Conservation (phyloP, 2,329 filamentous ascomycete genomes). For the Fusarium ramigenum region DNA sequence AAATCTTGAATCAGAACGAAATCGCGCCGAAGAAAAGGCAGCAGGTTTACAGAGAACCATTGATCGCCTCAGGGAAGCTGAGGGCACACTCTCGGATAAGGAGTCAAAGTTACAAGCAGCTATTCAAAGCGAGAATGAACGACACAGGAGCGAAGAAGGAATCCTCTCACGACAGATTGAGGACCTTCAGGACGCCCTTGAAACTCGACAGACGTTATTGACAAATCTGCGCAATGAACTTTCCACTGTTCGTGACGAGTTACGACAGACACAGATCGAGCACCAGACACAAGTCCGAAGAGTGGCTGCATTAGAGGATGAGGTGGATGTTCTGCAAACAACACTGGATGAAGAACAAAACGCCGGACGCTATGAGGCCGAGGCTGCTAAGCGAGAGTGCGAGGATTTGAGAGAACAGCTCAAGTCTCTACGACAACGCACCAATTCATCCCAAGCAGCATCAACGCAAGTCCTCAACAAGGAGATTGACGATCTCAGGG, state of each 20-base stretch:
- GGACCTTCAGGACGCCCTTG: conserved; percentile 76
- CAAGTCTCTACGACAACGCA: conserved; percentile 43
- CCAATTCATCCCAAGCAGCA: conserved; percentile 24
- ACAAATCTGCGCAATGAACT: conserved; percentile 74
- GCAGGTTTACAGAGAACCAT: conserved; percentile 75
- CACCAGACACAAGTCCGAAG: conserved; percentile 71
- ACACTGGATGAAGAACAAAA: conserved; percentile 42
- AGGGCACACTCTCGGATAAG: conserved; percentile 73
- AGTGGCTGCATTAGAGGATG: conserved; percentile 75
- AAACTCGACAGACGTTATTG: conserved; percentile 70
- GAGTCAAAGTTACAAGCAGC: conserved; percentile 74
- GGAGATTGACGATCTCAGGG: conserved; percentile 42
- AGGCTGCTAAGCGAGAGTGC: conserved; percentile 55
- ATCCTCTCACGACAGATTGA: conserved; percentile 77
- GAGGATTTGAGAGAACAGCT: conserved; percentile 34
- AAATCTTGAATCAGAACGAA: conserved; percentile 71
- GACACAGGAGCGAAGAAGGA: conserved; percentile 76
- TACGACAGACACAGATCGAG: conserved; percentile 73
- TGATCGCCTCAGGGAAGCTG: conserved; percentile 72
- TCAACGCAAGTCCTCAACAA: conserved; percentile 39
- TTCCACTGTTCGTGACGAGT: conserved; percentile 71
- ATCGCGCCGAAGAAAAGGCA: conserved; percentile 74
- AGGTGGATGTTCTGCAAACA: conserved; percentile 75
- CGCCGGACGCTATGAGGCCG: conserved; percentile 51
- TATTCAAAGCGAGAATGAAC: conserved; percentile 75